phyloP scores from a whole-genome alignment of 768 basidiomycete genomes.

The Lentinus tigrinus region DNA sequence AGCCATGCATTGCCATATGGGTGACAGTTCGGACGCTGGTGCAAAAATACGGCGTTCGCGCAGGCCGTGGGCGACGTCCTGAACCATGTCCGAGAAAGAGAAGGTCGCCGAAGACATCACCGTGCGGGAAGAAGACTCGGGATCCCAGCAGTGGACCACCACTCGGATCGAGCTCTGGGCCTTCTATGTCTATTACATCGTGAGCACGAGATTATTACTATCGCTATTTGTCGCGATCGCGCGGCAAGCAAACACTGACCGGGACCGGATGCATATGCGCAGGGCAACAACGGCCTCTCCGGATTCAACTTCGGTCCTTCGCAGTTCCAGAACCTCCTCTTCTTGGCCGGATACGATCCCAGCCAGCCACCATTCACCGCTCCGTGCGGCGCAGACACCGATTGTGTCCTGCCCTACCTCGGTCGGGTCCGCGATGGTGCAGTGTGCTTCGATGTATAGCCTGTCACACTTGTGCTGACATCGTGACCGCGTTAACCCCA shows the following conservation, averaged over 20 bases:
- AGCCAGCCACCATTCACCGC: constrained; percentile 50
- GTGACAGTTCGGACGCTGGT: too few relatives aligned
- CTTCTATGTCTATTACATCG: constrained; percentile 31
- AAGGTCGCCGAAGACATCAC: constrained; percentile 10
- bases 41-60: too few relatives aligned
- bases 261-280: not conserved
- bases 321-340: constrained; percentile 73
- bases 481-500: constrained; percentile 26
- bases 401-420: constrained; percentile 67
- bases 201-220: constrained; percentile 3
- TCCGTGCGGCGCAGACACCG: constrained; percentile 47
- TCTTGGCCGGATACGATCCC: constrained; percentile 72
- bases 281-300: constrained; percentile 68
- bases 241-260: not conserved
- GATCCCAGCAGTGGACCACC: constrained; percentile 32
- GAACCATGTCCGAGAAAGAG: constrained; percentile 14
- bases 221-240: too few relatives aligned
- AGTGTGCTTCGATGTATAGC: not conserved
- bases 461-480: not conserved
- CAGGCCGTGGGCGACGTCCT: too few relatives aligned
- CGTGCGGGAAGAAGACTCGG: not conserved
- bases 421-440: constrained; percentile 57
- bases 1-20: too few relatives aligned
- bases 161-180: constrained; percentile 41
- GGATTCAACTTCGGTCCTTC: constrained; percentile 75